Evolutionary conservation across 2,329 filamentous ascomycete species (phyloP).

Genomic region (Diaporthe citrichinensis): DNA sequence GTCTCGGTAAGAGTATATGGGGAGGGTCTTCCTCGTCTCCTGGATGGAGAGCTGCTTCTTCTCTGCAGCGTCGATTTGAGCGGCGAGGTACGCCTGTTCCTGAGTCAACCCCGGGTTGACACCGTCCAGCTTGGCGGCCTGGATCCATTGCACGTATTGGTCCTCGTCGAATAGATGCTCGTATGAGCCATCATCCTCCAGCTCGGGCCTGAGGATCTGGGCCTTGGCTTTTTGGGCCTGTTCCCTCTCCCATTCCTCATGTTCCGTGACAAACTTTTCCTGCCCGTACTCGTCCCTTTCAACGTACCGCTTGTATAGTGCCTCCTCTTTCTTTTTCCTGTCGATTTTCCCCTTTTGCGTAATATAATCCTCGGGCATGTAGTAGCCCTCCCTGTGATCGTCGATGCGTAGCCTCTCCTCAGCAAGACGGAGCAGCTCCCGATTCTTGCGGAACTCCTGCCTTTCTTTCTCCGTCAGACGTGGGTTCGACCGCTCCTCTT

Average conservation of each 20-base stretch:
- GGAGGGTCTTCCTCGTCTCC: constrained; percentile 89
- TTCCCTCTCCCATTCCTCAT: constrained; percentile 96
- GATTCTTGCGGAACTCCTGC: constrained; percentile 89
- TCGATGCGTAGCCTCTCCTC: constrained; percentile 91
- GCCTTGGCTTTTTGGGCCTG: constrained; percentile 90
- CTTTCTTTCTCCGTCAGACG: constrained; percentile 83
- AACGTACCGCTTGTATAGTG: constrained; percentile 90
- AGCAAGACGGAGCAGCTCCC: constrained; percentile 84
- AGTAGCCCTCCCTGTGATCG: constrained; percentile 92
- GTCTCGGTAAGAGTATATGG: constrained; percentile 90
- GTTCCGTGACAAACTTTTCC: constrained; percentile 91
- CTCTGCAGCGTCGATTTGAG: constrained; percentile 90
- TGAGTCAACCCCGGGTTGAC: constrained; percentile 80
- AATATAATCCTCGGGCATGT: constrained; percentile 94
- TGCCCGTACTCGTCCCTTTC: constrained; percentile 89
- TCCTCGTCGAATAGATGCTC: constrained; percentile 93
- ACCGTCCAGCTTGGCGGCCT: constrained; percentile 72
- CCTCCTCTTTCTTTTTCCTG: constrained; percentile 87
- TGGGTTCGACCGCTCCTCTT: constrained; percentile 83
- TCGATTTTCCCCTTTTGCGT: constrained; percentile 94
- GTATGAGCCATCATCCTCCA: constrained; percentile 85
- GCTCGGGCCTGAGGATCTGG: constrained; percentile 82
- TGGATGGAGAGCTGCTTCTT: constrained; percentile 90
- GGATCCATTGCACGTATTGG: constrained; percentile 83
- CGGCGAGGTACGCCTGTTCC: constrained; percentile 83